A percentile compares a stretch with the other conserved stretches of the same genome.
Conservation (phyloP, 2,329 filamentous ascomycete genomes). For the Coleophoma eucalyptorum region DNA sequence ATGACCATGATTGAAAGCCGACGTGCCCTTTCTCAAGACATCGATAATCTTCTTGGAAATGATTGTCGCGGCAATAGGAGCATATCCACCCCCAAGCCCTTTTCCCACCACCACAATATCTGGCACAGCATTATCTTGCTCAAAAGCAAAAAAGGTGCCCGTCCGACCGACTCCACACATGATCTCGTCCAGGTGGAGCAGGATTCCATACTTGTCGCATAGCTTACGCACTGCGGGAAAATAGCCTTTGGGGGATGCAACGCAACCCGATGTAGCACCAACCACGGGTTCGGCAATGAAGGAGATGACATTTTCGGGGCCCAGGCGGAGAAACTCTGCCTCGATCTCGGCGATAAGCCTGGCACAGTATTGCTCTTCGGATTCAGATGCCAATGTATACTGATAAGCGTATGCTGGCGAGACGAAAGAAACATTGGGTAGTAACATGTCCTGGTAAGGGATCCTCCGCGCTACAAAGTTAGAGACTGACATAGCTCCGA, state of each 20-base stretch:
- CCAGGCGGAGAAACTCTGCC: constrained; percentile 51
- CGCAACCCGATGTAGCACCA: constrained; percentile 64
- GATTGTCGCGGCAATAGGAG: constrained; percentile 54
- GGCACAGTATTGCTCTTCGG: constrained; percentile 46
- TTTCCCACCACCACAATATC: constrained; percentile 65
- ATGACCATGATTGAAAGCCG: constrained; percentile 10
- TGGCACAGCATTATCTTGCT: constrained; percentile 45
- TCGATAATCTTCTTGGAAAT: constrained; percentile 43
- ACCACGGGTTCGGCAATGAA: constrained; percentile 65
- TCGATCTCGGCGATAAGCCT: constrained; percentile 57
- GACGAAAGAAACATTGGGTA: constrained; percentile 47
- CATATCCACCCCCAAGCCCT: constrained; percentile 58
- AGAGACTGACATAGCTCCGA: constrained; percentile 54
- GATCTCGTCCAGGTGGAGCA: constrained; percentile 71
- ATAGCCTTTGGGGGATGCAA: constrained; percentile 61
- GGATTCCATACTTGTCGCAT: constrained; percentile 63
- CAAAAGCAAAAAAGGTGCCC: constrained; percentile 48
- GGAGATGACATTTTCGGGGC: constrained; percentile 55
- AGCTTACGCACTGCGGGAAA: constrained; percentile 59
- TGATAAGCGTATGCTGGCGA: constrained; percentile 61
- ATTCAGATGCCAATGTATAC: constrained; percentile 40
- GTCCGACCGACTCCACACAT: constrained; percentile 52
- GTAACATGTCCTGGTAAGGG: constrained; percentile 51
- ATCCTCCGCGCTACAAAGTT: constrained; percentile 51
- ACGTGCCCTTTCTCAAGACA: constrained; percentile 10